Base-by-base conservation (phyloP, 306 rosid species). In the Pachyrhizus erosus region DNA sequence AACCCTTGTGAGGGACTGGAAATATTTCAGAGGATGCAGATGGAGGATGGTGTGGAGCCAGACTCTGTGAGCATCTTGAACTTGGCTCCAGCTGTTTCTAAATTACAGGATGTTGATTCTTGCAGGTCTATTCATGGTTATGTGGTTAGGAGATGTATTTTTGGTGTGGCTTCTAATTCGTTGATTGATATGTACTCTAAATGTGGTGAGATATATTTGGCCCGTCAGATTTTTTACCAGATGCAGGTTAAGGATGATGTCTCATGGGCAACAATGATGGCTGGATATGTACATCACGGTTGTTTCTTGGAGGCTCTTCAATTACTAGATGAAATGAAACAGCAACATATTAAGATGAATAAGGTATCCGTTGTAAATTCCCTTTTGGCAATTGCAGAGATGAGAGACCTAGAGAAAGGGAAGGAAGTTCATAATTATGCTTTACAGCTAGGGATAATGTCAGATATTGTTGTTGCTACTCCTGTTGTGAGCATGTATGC, bases 131-230 rank as follows among this genome's bases (percentile, higher is more conserved):
- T 91, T 74, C 95, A 92, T 79, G 90, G 93, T 58, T 88, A 88
- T 77, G 89, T 77, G 46, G 57, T 92, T 62, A 84, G 89, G 79
- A 89, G 92, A 83, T 58, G 57, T 75, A 55, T 86, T 55, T 21
- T 65, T 67, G 75, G 80, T 5, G 78, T 80, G 5, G 84, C 91
- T 84, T 84, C 65, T 5, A 89, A 91, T 48, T 89, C 92, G 10
- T 84, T 91, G 90, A 85, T 91, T 70, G 97, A 92, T 79, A 92
- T 91, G 93, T 91, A 91, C 84, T 82, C 87, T 62, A 92, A 89
- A 86, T 89, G 97, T 64, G 91, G 87, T 27, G 84, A 87, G 67
- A 83, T 86, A 33, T 65, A 77, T 45, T 72, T 65, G 71, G 93
- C 92, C 78, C 66, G 82, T 21, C 75, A 0, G 66, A 60, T 89